These are phyloP conservation scores for Rhytidiadelphus loreus DNA, from an alignment of 225 moss, liverwort and hornwort species.

Conservation along the genomic window DNA sequence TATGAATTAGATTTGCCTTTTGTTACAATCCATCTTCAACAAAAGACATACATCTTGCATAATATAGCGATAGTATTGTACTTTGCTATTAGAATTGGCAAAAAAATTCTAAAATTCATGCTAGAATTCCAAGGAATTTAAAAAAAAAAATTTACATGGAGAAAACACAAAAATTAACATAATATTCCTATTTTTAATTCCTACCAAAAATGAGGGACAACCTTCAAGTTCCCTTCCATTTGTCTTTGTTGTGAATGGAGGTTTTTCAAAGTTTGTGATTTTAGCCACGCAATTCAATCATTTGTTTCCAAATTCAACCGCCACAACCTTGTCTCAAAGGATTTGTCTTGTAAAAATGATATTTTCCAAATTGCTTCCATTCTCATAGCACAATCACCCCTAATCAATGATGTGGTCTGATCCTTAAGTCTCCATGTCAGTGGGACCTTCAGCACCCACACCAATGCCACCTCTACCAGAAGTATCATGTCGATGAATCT, in stretches of 20 bases:
- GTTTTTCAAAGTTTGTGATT: background rate
- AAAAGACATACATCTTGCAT: background rate
- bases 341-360: too few relatives aligned
- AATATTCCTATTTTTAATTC: background rate
- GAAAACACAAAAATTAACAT: rapidly evolving
- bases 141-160: too few relatives aligned
- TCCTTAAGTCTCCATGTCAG: conserved; percentile 28
- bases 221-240: background rate
- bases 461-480: background rate
- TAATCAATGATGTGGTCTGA: too few relatives aligned
- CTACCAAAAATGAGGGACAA: background rate
- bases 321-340: rapidly evolving
- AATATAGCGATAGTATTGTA: rapidly evolving
- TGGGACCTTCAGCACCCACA: conserved; percentile 27
- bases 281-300: background rate
- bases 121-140: rapidly evolving
- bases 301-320: background rate
- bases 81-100: rapidly evolving
- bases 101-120: background rate
- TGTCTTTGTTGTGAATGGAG: background rate
- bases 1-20: background rate
- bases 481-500: conserved; percentile 15
- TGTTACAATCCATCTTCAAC: background rate
- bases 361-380: background rate
- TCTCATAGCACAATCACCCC: background rate